phyloP scores from a whole-genome alignment of 176 grass and related monocot species.

The Cenchrus fungigraminus region DNA sequence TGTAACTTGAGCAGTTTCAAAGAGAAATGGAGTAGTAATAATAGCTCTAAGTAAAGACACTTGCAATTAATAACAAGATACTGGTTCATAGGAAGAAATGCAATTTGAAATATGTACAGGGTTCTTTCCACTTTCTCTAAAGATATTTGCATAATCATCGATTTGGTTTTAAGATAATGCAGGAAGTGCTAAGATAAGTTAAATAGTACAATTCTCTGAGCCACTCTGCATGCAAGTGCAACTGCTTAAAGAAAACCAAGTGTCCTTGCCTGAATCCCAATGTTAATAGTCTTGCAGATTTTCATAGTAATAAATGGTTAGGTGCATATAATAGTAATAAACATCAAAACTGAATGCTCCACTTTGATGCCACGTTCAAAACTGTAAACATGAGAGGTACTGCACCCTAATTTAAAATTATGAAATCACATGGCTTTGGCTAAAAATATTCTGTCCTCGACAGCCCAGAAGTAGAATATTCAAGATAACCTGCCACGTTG shows the following conservation, averaged over 20 bases:
- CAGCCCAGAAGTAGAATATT: constrained; percentile 7
- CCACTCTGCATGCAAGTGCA: neutral
- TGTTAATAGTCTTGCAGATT: neutral
- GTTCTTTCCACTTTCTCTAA: neutral
- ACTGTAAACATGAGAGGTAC: constrained; percentile 14
- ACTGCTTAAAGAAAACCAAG: neutral
- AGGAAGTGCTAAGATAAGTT: neutral
- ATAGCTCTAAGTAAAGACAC: neutral
- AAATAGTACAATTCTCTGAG: neutral
- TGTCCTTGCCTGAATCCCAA: neutral
- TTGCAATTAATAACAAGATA: neutral
- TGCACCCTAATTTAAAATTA: neutral
- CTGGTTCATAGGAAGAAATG: neutral
- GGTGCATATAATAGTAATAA: neutral
- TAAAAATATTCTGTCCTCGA: neutral
- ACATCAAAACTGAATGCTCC: neutral
- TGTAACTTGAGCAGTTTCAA: neutral
- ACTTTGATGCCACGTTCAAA: neutral
- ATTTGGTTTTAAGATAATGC: neutral
- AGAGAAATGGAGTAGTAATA: neutral
- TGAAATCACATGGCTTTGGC: constrained; percentile 13
- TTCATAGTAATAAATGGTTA: neutral
- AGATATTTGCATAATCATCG: neutral
- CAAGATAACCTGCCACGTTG: neutral
- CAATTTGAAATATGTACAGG: neutral